A percentile compares a stretch with the other conserved stretches of the same genome.
phyloP scores from a whole-genome alignment of 257 asterid species.

The Eucommia ulmoides region DNA sequence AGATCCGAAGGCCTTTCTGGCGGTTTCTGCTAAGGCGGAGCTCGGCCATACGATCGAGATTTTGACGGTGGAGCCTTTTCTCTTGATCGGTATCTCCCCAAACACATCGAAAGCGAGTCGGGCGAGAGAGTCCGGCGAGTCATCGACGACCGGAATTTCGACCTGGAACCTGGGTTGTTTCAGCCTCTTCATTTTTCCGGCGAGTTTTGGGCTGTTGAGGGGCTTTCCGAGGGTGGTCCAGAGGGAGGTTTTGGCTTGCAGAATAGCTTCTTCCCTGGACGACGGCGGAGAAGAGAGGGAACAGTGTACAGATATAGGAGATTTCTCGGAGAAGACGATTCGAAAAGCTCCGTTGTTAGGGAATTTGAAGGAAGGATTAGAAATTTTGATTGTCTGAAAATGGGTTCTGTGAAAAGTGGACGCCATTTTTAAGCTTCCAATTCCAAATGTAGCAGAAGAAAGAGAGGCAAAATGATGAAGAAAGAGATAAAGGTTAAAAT shows the following conservation, averaged over 20 bases:
- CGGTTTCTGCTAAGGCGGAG: background rate
- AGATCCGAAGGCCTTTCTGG: background rate
- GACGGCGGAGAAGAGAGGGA: background rate
- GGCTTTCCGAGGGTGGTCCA: background rate
- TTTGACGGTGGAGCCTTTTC: background rate
- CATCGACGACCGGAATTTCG: background rate
- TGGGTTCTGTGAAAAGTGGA: background rate
- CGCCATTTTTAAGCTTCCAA: background rate
- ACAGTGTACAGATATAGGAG: background rate
- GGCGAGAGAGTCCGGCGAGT: background rate
- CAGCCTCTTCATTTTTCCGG: background rate
- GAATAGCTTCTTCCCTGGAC: background rate
- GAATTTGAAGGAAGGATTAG: background rate
- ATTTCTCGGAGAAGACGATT: background rate
- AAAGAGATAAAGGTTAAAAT: too few species aligned
- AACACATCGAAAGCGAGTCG: background rate
- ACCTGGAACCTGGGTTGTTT: background rate
- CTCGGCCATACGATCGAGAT: background rate
- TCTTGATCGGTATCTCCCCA: background rate
- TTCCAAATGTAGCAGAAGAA: too few species aligned
- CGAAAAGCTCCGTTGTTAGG: constrained; percentile 5
- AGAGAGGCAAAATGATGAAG: too few species aligned
- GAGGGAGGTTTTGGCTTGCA: constrained; percentile 1
- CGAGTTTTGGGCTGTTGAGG: background rate
- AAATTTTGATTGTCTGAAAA: background rate